Percentiles rank a stretch among this genome's conserved stretches.
phyloP scores from a whole-genome alignment of 257 asterid species.

The Scutellaria barbata region DNA sequence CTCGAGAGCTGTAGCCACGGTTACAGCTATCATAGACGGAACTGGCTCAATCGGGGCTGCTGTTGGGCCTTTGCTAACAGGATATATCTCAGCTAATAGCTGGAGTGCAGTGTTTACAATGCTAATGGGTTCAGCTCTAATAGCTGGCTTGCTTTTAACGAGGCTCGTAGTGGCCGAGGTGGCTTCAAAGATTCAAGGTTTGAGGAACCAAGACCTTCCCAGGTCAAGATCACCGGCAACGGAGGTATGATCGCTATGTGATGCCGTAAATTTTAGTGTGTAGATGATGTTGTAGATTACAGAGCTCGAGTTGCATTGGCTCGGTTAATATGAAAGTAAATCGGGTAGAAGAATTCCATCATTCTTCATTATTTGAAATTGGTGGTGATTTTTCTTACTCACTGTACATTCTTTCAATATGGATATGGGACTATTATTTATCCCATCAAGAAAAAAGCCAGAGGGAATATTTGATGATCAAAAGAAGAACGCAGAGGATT shows the following conservation, averaged over 20 bases:
- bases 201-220: constrained; percentile 38
- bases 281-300: neutral
- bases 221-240: constrained; percentile 38
- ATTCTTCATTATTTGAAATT: constrained; percentile 33
- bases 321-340: neutral
- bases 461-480: no score
- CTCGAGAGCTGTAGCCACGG: constrained; percentile 87
- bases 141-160: constrained; percentile 85
- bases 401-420: no score
- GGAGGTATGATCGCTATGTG: constrained; percentile 54
- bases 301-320: no score
- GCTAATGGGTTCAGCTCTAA: constrained; percentile 87
- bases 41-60: constrained; percentile 99
- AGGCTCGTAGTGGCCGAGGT: constrained; percentile 89
- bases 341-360: constrained; percentile 31
- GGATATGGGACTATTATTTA: no score
- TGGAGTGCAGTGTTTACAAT: constrained; percentile 90
- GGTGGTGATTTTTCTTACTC: neutral
- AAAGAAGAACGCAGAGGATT: no score
- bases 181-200: constrained; percentile 60
- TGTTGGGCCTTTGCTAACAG: constrained; percentile 85
- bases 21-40: constrained; percentile 94
- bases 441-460: no score
- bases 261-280: neutral
- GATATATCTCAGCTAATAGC: constrained; percentile 83